Percentiles rank a stretch among this genome's conserved stretches.
These are phyloP conservation scores for Trichoderma sp. DNA, from an alignment of 2,329 filamentous ascomycete genomes.

Conservation along the genomic window DNA sequence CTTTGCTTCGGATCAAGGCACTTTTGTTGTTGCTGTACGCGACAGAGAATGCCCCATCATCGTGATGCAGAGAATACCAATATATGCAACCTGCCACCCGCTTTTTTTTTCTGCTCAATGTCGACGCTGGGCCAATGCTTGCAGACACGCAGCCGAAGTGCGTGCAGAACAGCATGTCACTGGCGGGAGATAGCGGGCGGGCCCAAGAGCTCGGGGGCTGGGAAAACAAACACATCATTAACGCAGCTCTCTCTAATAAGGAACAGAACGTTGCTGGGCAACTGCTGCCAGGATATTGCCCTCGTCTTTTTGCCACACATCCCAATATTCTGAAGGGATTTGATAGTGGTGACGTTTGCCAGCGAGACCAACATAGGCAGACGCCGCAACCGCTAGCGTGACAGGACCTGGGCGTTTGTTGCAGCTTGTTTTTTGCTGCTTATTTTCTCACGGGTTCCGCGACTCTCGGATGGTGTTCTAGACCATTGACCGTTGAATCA, in stretches of 20 bases:
- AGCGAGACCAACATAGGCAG: neutral
- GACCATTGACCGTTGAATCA: neutral
- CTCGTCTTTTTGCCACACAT: conserved; percentile 7
- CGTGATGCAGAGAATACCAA: neutral
- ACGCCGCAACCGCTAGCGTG: conserved; percentile 3
- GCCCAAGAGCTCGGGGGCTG: neutral
- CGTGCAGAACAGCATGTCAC: conserved; percentile 22
- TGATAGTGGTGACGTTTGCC: neutral
- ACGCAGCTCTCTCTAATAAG: no score
- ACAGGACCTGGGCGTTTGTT: neutral
- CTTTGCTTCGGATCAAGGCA: neutral
- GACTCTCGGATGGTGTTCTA: conserved; percentile 2
- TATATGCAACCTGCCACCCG: neutral
- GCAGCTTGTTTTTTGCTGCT: neutral
- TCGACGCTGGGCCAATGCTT: conserved; percentile 7
- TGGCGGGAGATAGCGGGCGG: conserved; percentile 2
- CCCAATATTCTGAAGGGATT: no score
- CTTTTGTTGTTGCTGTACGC: neutral
- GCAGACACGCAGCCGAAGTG: conserved; percentile 9
- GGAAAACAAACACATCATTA: neutral
- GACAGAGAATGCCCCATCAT: no score
- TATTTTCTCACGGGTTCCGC: neutral
- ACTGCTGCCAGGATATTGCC: neutral
- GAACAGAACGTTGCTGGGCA: conserved; percentile 13
- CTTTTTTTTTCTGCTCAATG: conserved; percentile 4